Evolutionary conservation across 352 stramenopile genomes (phyloP), one percentile per base, ranked within the genome.

Genomic region (Globisporangium parvum): DNA sequence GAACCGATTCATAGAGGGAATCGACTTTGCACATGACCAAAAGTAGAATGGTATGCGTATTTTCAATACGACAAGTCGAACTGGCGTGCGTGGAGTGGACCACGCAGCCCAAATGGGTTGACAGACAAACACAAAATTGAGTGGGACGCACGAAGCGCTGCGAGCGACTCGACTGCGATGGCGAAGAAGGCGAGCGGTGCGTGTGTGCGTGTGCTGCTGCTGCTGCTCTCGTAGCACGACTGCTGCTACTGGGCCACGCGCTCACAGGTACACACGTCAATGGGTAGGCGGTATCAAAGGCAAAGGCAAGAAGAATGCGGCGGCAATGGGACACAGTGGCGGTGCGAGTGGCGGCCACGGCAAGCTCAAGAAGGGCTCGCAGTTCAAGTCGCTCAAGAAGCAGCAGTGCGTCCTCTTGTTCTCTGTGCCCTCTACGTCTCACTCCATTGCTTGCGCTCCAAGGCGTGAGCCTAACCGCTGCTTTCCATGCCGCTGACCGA

Each of bases 351-450:
- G 23, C 3, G 53, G 52, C 10, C 54, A 64, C 26, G 77, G 66
- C 24, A 88, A 88, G 62, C 56, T 68, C 55, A 82, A 85, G 68
- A 87, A 88, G 51, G 64, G 50, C 35, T 67, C 67, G 17, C 71
- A 77, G 68, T 91, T 87, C 64, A 86, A 87, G 63, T 62, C 80
- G 31, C 71, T 88, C 12, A 80, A 75, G 61, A 91, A 88, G 58
- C 66, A 80, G 18, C 73, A 87, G 45, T 77, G 74, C 28, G 39
- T 64, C 15, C 46, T 3, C 45, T 1, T 48, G 21, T 48, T 8
- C 26, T 47, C n/a, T n/a, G n/a, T n/a, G n/a, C n/a, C n/a, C n/a
- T n/a, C n/a, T n/a, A n/a, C n/a, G n/a, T n/a, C 12, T 47, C 18
- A 12, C 5, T 21, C 6, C 11, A 23, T 5, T 35, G 23, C 24